Percentiles rank a stretch among this genome's conserved stretches.
phyloP scores from a whole-genome alignment of 1,284 basidiomycete genomes.

The Neonothopanus nambi region DNA sequence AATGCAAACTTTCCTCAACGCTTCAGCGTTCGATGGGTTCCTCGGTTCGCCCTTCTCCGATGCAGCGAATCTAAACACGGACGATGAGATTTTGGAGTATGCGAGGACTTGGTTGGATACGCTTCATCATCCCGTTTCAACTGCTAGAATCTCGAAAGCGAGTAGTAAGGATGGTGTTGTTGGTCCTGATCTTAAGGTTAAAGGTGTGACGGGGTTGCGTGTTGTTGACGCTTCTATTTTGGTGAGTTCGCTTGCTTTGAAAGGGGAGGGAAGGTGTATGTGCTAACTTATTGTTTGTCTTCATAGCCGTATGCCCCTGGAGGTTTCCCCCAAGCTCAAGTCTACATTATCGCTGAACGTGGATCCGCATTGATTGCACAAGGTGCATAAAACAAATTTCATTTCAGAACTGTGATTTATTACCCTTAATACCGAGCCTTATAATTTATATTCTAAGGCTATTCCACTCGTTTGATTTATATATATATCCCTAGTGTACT shows the following conservation, averaged over 20 bases:
- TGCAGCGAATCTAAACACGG: constrained; percentile 3
- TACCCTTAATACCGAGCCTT: no score
- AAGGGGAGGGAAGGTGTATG: not conserved
- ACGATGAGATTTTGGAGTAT: constrained; percentile 18
- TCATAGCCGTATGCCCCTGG: not conserved
- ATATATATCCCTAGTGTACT: no score
- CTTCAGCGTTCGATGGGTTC: not conserved
- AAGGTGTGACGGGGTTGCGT: constrained; percentile 19
- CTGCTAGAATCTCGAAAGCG: constrained; percentile 17
- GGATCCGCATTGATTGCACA: not conserved
- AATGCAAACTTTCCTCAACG: no score
- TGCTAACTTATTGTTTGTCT: not conserved
- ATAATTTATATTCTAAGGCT: no score
- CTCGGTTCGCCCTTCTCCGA: not conserved
- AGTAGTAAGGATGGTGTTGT: constrained; percentile 19
- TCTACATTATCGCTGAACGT: constrained; percentile 1
- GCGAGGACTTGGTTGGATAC: constrained; percentile 12
- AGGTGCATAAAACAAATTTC: not conserved
- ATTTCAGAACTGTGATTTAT: not conserved
- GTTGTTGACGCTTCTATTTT: constrained; percentile 23
- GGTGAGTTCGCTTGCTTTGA: constrained; percentile 11
- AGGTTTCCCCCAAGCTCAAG: not conserved
- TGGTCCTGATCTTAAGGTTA: constrained; percentile 22
- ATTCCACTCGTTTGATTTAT: no score
- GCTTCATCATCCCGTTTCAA: constrained; percentile 17